Evolutionary conservation across 2,329 filamentous ascomycete species (phyloP), one percentile per base, ranked within the genome.

Genomic region (Trichoderma hamatum): DNA sequence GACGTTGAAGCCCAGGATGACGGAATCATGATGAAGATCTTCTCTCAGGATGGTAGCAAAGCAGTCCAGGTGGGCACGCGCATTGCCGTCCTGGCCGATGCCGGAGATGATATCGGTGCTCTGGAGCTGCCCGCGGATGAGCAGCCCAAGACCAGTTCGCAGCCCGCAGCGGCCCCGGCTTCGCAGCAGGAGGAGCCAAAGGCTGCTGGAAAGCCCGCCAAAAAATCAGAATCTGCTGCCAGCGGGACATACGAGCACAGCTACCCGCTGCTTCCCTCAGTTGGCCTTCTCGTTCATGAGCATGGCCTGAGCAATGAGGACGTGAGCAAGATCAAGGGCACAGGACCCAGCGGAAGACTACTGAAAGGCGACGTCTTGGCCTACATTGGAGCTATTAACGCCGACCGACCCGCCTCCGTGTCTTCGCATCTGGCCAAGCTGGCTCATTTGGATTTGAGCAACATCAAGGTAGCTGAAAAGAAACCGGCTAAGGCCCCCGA

Each of bases 281-380:
- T 98, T 65, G 86, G 88, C 77, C 89, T 93, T 75, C 86, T 98
- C 69, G 85, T 98, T 71, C 91, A 92, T 80, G 85, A 91, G 79
- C 90, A 96, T 76, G 90, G 90, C 71, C 83, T 99, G 67, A 86
- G 91, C 75, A 88, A 90, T 73, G 89, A 90, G 58, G 92, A 94
- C 70, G 85, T 94, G 64, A 85, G 89, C 80, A 91, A 92, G 79
- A 97, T 98, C 79, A 91, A 89, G 65, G 91, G 94, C 6, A 95
- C 92, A 24, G 96, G 96, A 28, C 96, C 96, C 34, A 90, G 90
- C 75, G 94, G 94, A 69, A 90, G 96, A 71, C 84, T 99, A 67
- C 86, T 99, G 71, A 99, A 99, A 85, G 96, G 96, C 68, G 96
- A 99, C 78, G 91, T 99, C 7, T 88, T 99, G 66, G 94, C 94